A percentile compares a stretch with the other conserved stretches of the same genome.
Evolutionary conservation across 2,329 filamentous ascomycete genomes (phyloP).

Genomic region (Phoma sp.): DNA sequence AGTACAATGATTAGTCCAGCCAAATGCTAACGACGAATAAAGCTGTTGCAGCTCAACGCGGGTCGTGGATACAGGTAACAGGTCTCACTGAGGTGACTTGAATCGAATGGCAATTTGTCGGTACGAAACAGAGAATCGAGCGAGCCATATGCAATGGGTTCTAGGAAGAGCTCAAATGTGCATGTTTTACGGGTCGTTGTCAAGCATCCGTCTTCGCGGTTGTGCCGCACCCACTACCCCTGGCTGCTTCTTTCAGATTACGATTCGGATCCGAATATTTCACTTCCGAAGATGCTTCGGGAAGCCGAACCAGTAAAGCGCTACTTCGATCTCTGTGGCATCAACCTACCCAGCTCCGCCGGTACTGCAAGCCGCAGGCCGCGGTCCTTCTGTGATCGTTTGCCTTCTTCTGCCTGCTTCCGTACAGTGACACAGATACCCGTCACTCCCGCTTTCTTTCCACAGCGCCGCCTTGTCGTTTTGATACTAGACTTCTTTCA

Average conservation of each 20-base stretch:
- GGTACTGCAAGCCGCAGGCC: constrained; percentile 1
- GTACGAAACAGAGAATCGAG: not conserved
- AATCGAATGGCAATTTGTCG: not conserved
- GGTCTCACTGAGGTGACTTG: not conserved
- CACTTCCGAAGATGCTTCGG: not conserved
- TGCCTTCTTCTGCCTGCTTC: not conserved
- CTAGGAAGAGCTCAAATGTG: constrained; percentile 13
- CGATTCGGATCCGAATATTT: constrained; percentile 13
- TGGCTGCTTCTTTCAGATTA: constrained; percentile 4
- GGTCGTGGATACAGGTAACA: not conserved
- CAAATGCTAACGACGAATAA: not conserved
- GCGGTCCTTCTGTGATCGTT: not conserved
- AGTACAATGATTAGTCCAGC: not conserved
- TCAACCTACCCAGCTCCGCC: not conserved
- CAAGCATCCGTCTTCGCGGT: constrained; percentile 15
- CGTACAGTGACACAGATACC: not conserved
- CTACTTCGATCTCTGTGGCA: not conserved
- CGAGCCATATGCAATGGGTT: not conserved
- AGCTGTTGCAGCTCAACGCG: not conserved
- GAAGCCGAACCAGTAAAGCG: not conserved
- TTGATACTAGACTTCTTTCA: not conserved
- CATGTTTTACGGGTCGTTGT: constrained; percentile 22
- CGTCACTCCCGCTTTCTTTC: not conserved
- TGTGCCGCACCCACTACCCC: constrained; percentile 15
- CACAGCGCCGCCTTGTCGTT: not conserved